Conservation (phyloP, 495 filamentous ascomycete species). For the Penicillium pancosmium region DNA sequence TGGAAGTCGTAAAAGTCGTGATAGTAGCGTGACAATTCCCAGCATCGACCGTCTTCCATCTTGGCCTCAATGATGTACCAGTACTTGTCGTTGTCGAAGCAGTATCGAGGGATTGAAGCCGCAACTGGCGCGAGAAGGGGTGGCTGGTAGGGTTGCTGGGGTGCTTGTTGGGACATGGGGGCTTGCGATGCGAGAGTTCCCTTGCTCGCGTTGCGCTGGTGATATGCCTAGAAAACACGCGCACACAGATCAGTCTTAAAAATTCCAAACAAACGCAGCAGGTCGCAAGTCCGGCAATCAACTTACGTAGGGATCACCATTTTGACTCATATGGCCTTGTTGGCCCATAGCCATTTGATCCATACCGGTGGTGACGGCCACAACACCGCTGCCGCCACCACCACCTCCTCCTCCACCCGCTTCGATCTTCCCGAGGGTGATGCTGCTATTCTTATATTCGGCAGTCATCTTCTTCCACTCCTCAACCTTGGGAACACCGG, state of each 20-base stretch:
- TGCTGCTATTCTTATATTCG: slow-evolving; percentile 98
- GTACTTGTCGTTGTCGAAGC: slow-evolving; percentile 96
- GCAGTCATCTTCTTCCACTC: slow-evolving; percentile 99
- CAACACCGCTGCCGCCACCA: slow-evolving; percentile 36
- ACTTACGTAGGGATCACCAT: slow-evolving; percentile 53
- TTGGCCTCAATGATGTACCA: slow-evolving; percentile 96
- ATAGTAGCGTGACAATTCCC: slow-evolving; percentile 92
- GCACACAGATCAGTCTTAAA: background rate
- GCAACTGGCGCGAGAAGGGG: slow-evolving; percentile 61
- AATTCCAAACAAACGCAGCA: too few relatives aligned
- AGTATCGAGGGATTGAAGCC: slow-evolving; percentile 89
- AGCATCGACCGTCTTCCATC: slow-evolving; percentile 88
- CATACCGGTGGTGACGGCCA: slow-evolving; percentile 68
- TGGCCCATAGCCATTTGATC: slow-evolving; percentile 74
- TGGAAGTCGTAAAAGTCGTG: slow-evolving; percentile 99
- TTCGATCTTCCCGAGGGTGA: slow-evolving; percentile 90
- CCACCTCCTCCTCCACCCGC: background rate
- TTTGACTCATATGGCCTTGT: slow-evolving; percentile 40
- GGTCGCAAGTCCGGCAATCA: background rate
- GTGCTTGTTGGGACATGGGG: slow-evolving; percentile 22
- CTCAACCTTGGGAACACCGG: slow-evolving; percentile 95
- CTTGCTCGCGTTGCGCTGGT: slow-evolving; percentile 53
- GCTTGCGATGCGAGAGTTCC: slow-evolving; percentile 35
- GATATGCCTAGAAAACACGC: slow-evolving; percentile 34
- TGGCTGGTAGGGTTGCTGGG: slow-evolving; percentile 34